These are phyloP conservation scores for Epichloe hybrida DNA, from an alignment of 2,329 filamentous ascomycete species.

Conservation along the genomic window DNA sequence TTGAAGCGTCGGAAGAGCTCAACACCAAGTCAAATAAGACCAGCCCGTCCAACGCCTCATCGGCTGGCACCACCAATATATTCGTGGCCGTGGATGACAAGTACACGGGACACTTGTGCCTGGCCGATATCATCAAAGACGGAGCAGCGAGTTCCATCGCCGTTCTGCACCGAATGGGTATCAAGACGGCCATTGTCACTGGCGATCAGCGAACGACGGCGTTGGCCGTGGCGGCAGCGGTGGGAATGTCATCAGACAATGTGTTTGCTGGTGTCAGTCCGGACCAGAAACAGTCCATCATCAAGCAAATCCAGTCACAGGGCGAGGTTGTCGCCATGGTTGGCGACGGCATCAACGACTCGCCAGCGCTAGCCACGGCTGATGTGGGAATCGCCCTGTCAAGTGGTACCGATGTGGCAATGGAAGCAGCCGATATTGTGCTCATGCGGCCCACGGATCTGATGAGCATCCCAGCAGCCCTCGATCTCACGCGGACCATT, in stretches of 20 bases:
- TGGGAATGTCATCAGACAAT: constrained; percentile 63
- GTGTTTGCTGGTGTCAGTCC: constrained; percentile 84
- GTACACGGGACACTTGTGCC: constrained; percentile 70
- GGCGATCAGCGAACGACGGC: constrained; percentile 83
- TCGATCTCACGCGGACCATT: constrained; percentile 71
- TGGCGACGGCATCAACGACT: constrained; percentile 97
- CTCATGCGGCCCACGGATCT: constrained; percentile 88
- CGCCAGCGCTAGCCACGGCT: constrained; percentile 82
- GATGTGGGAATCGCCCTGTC: constrained; percentile 88
- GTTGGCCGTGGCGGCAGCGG: constrained; percentile 64
- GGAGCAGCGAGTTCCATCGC: constrained; percentile 69
- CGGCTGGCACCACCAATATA: constrained; percentile 67
- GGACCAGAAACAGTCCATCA: constrained; percentile 78
- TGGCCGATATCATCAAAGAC: constrained; percentile 84
- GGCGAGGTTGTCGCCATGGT: constrained; percentile 89
- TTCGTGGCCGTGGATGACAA: constrained; percentile 75
- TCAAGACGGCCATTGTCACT: constrained; percentile 83
- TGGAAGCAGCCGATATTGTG: constrained; percentile 93
- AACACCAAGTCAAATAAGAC: constrained; percentile 30
- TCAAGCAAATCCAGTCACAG: constrained; percentile 58
- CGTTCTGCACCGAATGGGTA: constrained; percentile 71
- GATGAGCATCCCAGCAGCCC: constrained; percentile 79
- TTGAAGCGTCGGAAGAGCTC: constrained; percentile 48
- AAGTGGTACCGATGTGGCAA: constrained; percentile 88
- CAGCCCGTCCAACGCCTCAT: constrained; percentile 16